These are phyloP conservation scores for Isabelozyma heimii DNA, from an alignment of 805 yeast genomes.

Conservation along the genomic window DNA sequence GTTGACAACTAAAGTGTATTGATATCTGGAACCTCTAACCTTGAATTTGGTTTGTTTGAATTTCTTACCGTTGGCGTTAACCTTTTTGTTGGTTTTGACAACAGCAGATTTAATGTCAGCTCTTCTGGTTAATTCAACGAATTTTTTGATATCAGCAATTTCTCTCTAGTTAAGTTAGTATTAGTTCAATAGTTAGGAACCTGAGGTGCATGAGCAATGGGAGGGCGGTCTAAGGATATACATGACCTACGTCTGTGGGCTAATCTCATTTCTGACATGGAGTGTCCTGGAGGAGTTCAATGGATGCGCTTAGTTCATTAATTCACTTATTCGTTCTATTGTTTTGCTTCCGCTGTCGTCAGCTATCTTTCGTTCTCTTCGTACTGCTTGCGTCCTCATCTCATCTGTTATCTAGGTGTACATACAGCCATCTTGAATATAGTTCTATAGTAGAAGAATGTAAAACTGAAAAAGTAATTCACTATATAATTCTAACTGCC, in stretches of 20 bases:
- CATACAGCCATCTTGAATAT: slow-evolving; percentile 22
- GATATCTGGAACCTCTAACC: slow-evolving; percentile 93
- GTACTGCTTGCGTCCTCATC: too few species aligned
- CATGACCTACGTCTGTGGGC: too few species aligned
- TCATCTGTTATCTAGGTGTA: slow-evolving; percentile 4
- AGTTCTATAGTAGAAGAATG: slow-evolving; percentile 2
- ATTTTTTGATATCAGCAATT: slow-evolving; percentile 95
- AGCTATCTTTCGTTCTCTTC: too few species aligned
- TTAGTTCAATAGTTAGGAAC: not conserved
- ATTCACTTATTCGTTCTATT: too few species aligned
- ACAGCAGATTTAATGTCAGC: slow-evolving; percentile 91
- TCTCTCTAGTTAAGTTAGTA: slow-evolving; percentile 46
- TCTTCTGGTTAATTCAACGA: slow-evolving; percentile 95
- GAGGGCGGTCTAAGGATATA: too few species aligned
- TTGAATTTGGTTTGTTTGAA: slow-evolving; percentile 97
- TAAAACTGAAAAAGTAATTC: slow-evolving; percentile 2
- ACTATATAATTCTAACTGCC: slow-evolving; percentile 1
- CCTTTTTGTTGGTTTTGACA: slow-evolving; percentile 88
- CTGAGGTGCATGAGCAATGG: not conserved
- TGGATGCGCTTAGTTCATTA: too few species aligned
- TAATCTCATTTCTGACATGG: too few species aligned
- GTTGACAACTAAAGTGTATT: slow-evolving; percentile 93
- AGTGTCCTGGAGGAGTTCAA: too few species aligned
- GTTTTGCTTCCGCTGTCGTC: too few species aligned
- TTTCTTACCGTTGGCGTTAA: slow-evolving; percentile 77